Base-by-base conservation (phyloP, 139 green algal genomes). In the Limnomonas spitsbergensis region DNA sequence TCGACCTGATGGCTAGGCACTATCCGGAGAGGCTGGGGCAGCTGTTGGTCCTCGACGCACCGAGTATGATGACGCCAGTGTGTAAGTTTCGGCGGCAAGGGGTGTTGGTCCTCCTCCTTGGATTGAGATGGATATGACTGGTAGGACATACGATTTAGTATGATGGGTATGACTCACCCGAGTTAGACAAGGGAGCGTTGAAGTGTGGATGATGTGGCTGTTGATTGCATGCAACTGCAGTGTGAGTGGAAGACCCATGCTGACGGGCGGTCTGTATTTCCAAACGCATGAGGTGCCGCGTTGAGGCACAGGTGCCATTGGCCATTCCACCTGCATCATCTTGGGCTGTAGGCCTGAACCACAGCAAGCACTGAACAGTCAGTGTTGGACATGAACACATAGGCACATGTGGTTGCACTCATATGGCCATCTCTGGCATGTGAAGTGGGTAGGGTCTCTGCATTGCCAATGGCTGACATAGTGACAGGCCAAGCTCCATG, bases 21-120 rank as follows among this genome's bases (percentile, higher is more conserved):
- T 95, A 94, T 73, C 91, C 91, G 1, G 91, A 95, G 82, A 82
- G 91, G 0, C 84, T 95, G 77, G 90, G 86, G 14, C 71, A 88
- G 24, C 93, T 94, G 76, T 76, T 93, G n/a, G 69, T 95, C 4
- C 76, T 94, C 27, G 90, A 86, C 52, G 80, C 90, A 6, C 91
- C 91, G 3, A 54, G 9, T 0, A 73, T 94, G 6, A 66, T 77
- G 70, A 66, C 39, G 39, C 70, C 70, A n/a, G 40, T 66, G 2
- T 77, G 68, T 75, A 32, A 52, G 68, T 75, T 4, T 9, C 14
- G 29, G 29, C 47, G 20, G 14, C 47, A 61, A n/a, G n/a, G n/a
- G n/a, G n/a, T n/a, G n/a, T n/a, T n/a, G n/a, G n/a, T n/a, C n/a
- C n/a, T n/a, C n/a, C n/a, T n/a, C n/a, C n/a, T n/a, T n/a, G n/a